Conservation (phyloP, 768 basidiomycete species). For the Xerocomellus dryophilus region DNA sequence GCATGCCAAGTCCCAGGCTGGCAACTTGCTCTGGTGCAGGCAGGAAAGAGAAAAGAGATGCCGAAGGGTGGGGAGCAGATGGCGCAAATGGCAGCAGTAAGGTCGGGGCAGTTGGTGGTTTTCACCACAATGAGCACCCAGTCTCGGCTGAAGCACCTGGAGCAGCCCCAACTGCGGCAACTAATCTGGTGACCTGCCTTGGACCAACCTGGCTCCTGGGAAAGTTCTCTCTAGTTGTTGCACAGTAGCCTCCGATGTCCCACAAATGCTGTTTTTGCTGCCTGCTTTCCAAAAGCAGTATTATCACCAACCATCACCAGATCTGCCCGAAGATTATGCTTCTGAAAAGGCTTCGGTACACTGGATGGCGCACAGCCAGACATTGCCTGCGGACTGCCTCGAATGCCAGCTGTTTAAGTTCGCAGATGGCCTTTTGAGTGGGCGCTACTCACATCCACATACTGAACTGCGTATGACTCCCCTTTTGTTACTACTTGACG, state of each 20-base stretch:
- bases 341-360: constrained; percentile 46
- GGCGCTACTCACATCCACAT: constrained; percentile 77
- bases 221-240: constrained; percentile 74
- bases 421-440: constrained; percentile 88
- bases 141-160: too few relatives aligned
- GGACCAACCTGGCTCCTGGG: too few relatives aligned
- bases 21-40: too few relatives aligned
- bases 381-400: constrained; percentile 79
- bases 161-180: too few relatives aligned
- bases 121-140: too few relatives aligned
- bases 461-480: constrained; percentile 22
- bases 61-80: too few relatives aligned
- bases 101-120: too few relatives aligned
- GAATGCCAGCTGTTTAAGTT: constrained; percentile 95
- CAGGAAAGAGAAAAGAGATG: too few relatives aligned
- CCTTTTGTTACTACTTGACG: constrained; percentile 5
- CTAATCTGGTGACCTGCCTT: too few relatives aligned
- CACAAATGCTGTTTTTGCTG: constrained; percentile 84
- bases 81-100: too few relatives aligned
- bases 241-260: constrained; percentile 91
- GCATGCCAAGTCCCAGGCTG: too few relatives aligned
- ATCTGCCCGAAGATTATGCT: constrained; percentile 6
- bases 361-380: constrained; percentile 56
- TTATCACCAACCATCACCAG: constrained; percentile 28
- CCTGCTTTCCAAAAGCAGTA: constrained; percentile 76